These are phyloP conservation scores for Phlyctochytrium bullatum DNA, from an alignment of 192 early-diverging fungal genomes.

Conservation along the genomic window DNA sequence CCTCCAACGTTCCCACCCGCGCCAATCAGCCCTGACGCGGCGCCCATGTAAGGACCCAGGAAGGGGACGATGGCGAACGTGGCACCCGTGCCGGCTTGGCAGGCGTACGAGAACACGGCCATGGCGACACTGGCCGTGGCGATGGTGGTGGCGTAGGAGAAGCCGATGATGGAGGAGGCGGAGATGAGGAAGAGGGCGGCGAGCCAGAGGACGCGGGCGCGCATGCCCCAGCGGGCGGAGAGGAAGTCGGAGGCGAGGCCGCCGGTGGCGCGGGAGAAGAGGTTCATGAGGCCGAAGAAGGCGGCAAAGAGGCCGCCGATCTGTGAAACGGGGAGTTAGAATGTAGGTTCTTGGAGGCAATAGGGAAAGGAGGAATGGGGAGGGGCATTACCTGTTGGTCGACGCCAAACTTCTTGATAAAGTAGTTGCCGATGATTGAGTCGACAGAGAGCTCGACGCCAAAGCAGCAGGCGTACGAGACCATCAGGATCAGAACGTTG, in stretches of 20 bases:
- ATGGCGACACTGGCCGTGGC: slow-evolving; percentile 41
- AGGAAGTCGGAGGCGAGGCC: slow-evolving; percentile 56
- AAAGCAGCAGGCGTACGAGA: slow-evolving; percentile 63
- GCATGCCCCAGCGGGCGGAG: slow-evolving; percentile 28
- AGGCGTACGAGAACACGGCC: slow-evolving; percentile 53
- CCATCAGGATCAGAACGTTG: slow-evolving; percentile 46
- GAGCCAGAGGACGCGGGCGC: slow-evolving; percentile 49
- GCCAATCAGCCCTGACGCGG: slow-evolving; percentile 57
- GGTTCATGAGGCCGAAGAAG: slow-evolving; percentile 65
- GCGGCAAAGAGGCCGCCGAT: slow-evolving; percentile 27
- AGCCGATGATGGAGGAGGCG: slow-evolving; percentile 51
- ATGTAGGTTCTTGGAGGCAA: no score
- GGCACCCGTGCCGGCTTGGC: slow-evolving; percentile 54
- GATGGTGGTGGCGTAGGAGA: slow-evolving; percentile 36
- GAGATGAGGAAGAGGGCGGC: slow-evolving; percentile 43
- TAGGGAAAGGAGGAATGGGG: no score
- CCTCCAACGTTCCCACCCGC: slow-evolving; percentile 64
- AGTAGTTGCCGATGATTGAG: slow-evolving; percentile 51
- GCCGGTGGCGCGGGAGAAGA: slow-evolving; percentile 62
- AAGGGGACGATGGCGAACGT: slow-evolving; percentile 65
- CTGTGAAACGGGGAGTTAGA: no score
- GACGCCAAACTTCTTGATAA: slow-evolving; percentile 33
- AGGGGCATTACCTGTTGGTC: no score
- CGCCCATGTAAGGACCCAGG: slow-evolving; percentile 45
- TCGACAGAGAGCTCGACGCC: slow-evolving; percentile 65